Evolutionary conservation across 1,284 basidiomycete species (phyloP).

Genomic region (Inonotus hispidus): DNA sequence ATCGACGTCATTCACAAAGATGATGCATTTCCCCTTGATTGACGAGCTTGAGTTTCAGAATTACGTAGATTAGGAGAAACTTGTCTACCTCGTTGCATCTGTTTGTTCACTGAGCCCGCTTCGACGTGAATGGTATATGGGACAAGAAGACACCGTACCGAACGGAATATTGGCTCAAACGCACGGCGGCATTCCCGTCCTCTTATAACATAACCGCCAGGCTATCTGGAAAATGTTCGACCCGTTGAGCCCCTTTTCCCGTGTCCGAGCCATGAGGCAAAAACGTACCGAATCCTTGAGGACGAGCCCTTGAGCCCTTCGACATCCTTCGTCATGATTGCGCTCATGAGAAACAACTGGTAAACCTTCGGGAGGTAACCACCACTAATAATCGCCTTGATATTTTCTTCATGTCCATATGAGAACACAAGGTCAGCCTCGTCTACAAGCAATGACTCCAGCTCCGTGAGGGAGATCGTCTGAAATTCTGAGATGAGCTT

Average conservation of each 20-base stretch:
- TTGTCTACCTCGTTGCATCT: slow-evolving; percentile 93
- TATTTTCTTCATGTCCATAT: slow-evolving; percentile 93
- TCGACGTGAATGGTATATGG: neutral
- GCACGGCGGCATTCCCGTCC: slow-evolving; percentile 70
- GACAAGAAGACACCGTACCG: slow-evolving; percentile 36
- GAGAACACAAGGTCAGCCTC: slow-evolving; percentile 98
- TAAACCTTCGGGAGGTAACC: slow-evolving; percentile 81
- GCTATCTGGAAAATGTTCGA: slow-evolving; percentile 55
- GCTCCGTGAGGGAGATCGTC: slow-evolving; percentile 51
- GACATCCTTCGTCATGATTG: slow-evolving; percentile 96
- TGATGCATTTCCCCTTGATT: slow-evolving; percentile 94
- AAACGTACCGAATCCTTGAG: slow-evolving; percentile 78
- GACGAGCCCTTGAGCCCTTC: slow-evolving; percentile 86
- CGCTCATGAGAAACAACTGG: slow-evolving; percentile 96
- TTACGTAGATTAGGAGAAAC: slow-evolving; percentile 91
- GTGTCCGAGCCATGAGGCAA: slow-evolving; percentile 26
- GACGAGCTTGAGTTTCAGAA: slow-evolving; percentile 91
- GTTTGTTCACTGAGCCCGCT: neutral
- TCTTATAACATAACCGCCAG: slow-evolving; percentile 84
- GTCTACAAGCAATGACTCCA: slow-evolving; percentile 93
- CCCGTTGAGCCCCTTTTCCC: neutral
- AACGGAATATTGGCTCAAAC: slow-evolving; percentile 85
- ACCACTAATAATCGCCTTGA: slow-evolving; percentile 78
- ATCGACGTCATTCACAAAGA: slow-evolving; percentile 98
- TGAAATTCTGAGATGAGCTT: slow-evolving; percentile 26